Percentiles rank a stretch among this genome's conserved stretches.
Evolutionary conservation across 2,329 filamentous ascomycete genomes (phyloP).

Genomic region (Monilinia laxa): DNA sequence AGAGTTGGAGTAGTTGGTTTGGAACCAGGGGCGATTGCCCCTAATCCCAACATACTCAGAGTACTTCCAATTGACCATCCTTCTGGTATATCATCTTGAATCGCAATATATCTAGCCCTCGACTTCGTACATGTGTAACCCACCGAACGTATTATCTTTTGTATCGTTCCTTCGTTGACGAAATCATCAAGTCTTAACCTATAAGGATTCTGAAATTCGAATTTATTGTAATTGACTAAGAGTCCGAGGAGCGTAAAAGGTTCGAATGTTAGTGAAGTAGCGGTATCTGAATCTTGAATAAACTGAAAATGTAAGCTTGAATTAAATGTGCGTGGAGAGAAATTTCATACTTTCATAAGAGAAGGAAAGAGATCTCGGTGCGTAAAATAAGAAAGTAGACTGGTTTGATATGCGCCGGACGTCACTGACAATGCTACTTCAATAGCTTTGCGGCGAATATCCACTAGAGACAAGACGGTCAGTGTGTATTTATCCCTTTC

Average conservation of each 20-base stretch:
- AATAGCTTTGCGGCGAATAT: constrained; percentile 75
- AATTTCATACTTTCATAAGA: constrained; percentile 75
- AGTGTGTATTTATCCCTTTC: constrained; percentile 29
- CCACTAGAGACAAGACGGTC: constrained; percentile 51
- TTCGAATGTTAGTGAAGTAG: constrained; percentile 61
- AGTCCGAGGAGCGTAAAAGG: constrained; percentile 83
- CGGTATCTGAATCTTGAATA: constrained; percentile 73
- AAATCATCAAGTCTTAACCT: constrained; percentile 90
- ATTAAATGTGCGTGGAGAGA: neutral
- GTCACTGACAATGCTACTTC: constrained; percentile 79
- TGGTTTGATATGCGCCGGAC: constrained; percentile 94
- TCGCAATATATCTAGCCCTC: constrained; percentile 74
- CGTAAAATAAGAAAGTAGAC: constrained; percentile 89
- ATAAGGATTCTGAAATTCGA: constrained; percentile 97
- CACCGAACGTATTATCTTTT: constrained; percentile 75
- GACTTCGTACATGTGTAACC: constrained; percentile 68
- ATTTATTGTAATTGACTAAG: constrained; percentile 97
- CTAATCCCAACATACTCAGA: constrained; percentile 79
- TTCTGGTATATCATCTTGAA: constrained; percentile 88
- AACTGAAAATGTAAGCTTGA: constrained; percentile 52
- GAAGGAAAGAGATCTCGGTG: constrained; percentile 92
- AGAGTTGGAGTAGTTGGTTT: constrained; percentile 62
- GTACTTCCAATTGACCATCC: constrained; percentile 83
- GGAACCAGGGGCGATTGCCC: constrained; percentile 67
- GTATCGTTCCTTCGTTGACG: constrained; percentile 85